Percentiles rank a stretch among this genome's conserved stretches.
These are phyloP conservation scores for Exobasidium cylindrosporum DNA, from an alignment of 1,284 basidiomycete species.

Conservation along the genomic window DNA sequence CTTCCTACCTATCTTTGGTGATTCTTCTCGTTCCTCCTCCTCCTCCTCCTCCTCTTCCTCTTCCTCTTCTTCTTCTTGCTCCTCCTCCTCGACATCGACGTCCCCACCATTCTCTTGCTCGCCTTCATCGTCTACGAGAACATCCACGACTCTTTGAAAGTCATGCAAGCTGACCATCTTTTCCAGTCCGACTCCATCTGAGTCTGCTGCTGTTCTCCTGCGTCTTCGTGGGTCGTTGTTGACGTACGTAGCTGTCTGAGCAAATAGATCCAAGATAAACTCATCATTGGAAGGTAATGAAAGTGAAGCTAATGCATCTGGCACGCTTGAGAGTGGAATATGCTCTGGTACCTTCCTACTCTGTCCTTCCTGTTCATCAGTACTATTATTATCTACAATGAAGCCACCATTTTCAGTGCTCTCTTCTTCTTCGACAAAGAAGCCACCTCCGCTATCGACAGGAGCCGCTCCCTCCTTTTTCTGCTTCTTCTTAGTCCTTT, in stretches of 20 bases:
- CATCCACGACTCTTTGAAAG: conserved; percentile 30
- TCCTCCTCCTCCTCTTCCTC: conserved; percentile 17
- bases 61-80: conserved; percentile 13
- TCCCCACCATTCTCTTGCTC: not conserved
- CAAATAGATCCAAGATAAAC: conserved; percentile 28
- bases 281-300: conserved; percentile 26
- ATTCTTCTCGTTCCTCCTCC: conserved; percentile 1
- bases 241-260: conserved; percentile 20
- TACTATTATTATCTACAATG: conserved; percentile 16
- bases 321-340: conserved; percentile 30
- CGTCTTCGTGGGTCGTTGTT: not conserved
- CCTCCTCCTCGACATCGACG: conserved; percentile 7
- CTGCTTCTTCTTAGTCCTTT: conserved; percentile 1
- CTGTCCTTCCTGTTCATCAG: conserved; percentile 14
- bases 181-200: conserved; percentile 18
- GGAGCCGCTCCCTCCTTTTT: not conserved
- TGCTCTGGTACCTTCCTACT: conserved; percentile 16
- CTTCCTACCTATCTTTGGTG: not conserved
- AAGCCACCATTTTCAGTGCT: conserved; percentile 19
- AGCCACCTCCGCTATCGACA: conserved; percentile 16
- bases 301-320: conserved; percentile 35
- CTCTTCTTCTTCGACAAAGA: not conserved
- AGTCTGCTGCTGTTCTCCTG: conserved; percentile 13
- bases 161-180: conserved; percentile 34
- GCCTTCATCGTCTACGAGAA: conserved; percentile 16